These are phyloP conservation scores for Fusarium cyanostomum DNA, from an alignment of 2,329 filamentous ascomycete species.

Conservation along the genomic window DNA sequence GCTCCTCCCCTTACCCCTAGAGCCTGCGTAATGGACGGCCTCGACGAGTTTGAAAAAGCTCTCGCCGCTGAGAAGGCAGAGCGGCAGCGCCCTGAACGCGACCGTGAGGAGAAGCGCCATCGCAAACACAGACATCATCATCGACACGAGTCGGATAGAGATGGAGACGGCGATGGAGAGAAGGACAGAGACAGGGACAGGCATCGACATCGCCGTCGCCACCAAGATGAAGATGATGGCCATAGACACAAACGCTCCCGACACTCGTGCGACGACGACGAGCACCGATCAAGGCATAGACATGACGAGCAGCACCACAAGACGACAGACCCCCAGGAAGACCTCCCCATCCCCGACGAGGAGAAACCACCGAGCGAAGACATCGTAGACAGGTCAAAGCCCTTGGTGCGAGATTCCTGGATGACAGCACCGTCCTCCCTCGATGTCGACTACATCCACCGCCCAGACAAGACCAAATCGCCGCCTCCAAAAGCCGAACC, in stretches of 20 bases:
- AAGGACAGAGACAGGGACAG: slow-evolving; percentile 34
- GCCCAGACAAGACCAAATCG: slow-evolving; percentile 64
- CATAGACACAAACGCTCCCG: slow-evolving; percentile 44
- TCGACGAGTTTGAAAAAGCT: slow-evolving; percentile 80
- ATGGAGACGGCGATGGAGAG: slow-evolving; percentile 39
- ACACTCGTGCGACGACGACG: slow-evolving; percentile 51
- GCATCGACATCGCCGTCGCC: slow-evolving; percentile 38
- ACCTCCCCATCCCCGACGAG: slow-evolving; percentile 62
- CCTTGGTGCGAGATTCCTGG: slow-evolving; percentile 82
- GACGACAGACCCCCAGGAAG: slow-evolving; percentile 58
- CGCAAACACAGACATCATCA: slow-evolving; percentile 58
- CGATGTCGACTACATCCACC: slow-evolving; percentile 84
- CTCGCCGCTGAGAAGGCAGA: slow-evolving; percentile 72
- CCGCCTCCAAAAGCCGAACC: slow-evolving; percentile 66
- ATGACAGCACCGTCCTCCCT: slow-evolving; percentile 89
- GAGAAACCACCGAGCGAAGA: slow-evolving; percentile 50
- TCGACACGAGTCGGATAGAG: slow-evolving; percentile 51
- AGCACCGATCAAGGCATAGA: slow-evolving; percentile 54
- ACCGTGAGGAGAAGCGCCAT: slow-evolving; percentile 55
- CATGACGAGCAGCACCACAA: slow-evolving; percentile 49
- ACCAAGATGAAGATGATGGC: slow-evolving; percentile 42
- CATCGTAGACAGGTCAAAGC: slow-evolving; percentile 39
- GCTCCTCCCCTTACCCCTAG: rapidly evolving
- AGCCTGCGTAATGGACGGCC: slow-evolving; percentile 58
- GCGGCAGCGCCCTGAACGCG: slow-evolving; percentile 58